Base-by-base conservation (phyloP, 106 monocot species). In the Cymbidium sinense region DNA sequence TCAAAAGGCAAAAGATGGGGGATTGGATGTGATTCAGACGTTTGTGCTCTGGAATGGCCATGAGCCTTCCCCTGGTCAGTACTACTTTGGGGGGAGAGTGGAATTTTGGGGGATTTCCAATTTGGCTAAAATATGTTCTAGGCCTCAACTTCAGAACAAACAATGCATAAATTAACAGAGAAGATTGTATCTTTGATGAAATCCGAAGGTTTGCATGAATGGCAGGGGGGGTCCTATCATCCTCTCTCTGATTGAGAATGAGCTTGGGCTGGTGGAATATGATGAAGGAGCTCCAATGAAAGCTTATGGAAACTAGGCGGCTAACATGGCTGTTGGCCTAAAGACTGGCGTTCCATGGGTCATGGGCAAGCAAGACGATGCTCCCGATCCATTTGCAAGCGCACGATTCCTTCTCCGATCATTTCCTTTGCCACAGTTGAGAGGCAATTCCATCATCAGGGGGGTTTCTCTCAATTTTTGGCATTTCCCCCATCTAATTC, bases 51-150 rank as follows among this genome's bases (percentile, higher is more conserved):
- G 93, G 93, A 94, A 94, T 52, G 93, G 93, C 31, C 93, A 94
- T 47, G 93, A 94, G 64, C 93, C 93, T 17, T 84, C 83, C 25
- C 93, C 81, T 31, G 93, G 88, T 41, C 82, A 88, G 96, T 94
- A 93, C 80, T 89, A 96, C 79, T 96, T 96, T 51, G 86, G 77
- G 54, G 96, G 84, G 18, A 93, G 99, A 99, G 70, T 99, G 94
- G 99, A 99, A 99, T 77, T 91, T 99, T 80, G 99, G 99, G 99
- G 99, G 99, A 52, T 95, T 99, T 80, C 99, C 99, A 74, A 84
- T 99, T 64, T 99, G 99, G 95, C 87, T 99, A 12, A 95, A 94
- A 58, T 92, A 89, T 82, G 86, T 92, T 55, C 84, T 87, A 58
- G 99, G 99, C 3, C 89, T 99, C 71, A 93, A 83, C 27, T 99